Percentiles rank a stretch among this genome's conserved stretches.
Evolutionary conservation across 306 rosid species (phyloP).

Genomic region (Cicer arietinum): DNA sequence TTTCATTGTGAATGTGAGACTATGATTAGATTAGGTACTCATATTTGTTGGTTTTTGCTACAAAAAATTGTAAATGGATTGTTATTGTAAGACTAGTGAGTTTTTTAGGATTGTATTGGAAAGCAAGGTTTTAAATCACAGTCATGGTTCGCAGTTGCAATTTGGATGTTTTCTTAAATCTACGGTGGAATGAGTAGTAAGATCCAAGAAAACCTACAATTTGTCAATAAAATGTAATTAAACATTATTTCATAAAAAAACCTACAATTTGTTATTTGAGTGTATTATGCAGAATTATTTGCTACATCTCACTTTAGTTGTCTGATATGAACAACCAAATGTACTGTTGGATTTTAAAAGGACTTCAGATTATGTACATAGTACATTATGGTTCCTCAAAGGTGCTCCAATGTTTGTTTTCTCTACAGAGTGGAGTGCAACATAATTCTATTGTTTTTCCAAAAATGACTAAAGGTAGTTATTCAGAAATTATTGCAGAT

Average conservation of each 20-base stretch:
- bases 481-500: not conserved
- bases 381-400: conserved; percentile 12
- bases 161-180: not conserved
- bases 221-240: not conserved
- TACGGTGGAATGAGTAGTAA: not conserved
- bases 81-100: not conserved
- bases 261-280: not conserved
- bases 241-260: not conserved
- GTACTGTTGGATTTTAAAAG: not conserved
- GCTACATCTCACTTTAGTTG: not conserved
- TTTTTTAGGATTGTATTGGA: conserved; percentile 9
- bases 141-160: not conserved
- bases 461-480: conserved; percentile 15
- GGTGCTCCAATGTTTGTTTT: not conserved
- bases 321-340: not conserved
- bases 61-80: conserved; percentile 23
- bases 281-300: conserved; percentile 15
- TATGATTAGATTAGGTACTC: conserved; percentile 12
- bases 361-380: not conserved
- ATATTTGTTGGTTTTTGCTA: conserved; percentile 7
- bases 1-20: conserved; percentile 5
- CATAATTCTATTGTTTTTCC: conserved; percentile 3
- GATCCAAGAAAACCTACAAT: not conserved
- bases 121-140: not conserved
- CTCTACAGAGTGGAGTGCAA: not conserved